A percentile compares a stretch with the other conserved stretches of the same genome.
Conservation (phyloP, 352 stramenopile genomes). For the Pythium aquatile region DNA sequence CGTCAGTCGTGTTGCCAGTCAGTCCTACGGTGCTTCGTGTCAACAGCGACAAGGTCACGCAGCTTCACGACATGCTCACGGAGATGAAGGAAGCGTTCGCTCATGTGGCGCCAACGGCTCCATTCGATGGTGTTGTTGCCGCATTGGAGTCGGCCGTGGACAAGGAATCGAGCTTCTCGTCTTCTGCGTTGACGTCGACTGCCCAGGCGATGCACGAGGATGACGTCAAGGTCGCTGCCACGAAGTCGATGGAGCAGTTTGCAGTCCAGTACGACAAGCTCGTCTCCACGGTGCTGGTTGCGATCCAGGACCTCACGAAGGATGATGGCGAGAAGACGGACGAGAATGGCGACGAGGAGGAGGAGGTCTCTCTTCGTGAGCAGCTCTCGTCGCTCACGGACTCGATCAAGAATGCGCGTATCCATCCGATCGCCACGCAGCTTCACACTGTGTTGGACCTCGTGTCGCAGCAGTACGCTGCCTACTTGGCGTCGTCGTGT, state of each 20-base stretch:
- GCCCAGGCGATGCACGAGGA: conserved; percentile 5
- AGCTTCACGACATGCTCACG: conserved; percentile 6
- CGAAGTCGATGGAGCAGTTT: conserved; percentile 40
- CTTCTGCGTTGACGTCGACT: conserved; percentile 9
- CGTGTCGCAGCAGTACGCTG: conserved; percentile 49
- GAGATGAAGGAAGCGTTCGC: conserved; percentile 21
- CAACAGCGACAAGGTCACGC: conserved; percentile 21
- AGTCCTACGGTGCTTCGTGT: conserved; percentile 11
- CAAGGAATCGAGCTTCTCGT: conserved; percentile 15
- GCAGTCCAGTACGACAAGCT: conserved; percentile 62
- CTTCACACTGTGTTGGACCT: conserved; percentile 44
- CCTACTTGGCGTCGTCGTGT: conserved; percentile 31
- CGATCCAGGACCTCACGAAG: conserved; percentile 80
- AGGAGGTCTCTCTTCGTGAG: conserved; percentile 40
- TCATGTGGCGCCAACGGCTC: conserved; percentile 21
- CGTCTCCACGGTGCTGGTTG: conserved; percentile 72
- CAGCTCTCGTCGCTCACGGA: conserved; percentile 47
- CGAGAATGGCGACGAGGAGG: conserved; percentile 24
- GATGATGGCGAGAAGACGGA: conserved; percentile 23
- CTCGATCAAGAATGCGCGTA: conserved; percentile 64
- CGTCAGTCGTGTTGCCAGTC: conserved; percentile 20
- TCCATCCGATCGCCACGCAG: conserved; percentile 70
- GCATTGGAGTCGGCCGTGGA: conserved; percentile 11
- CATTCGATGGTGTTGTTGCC: conserved; percentile 23
- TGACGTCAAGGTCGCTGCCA: conserved; percentile 14